Conservation (phyloP, 1,284 basidiomycete species). For the Cryptococcus sp. region DNA sequence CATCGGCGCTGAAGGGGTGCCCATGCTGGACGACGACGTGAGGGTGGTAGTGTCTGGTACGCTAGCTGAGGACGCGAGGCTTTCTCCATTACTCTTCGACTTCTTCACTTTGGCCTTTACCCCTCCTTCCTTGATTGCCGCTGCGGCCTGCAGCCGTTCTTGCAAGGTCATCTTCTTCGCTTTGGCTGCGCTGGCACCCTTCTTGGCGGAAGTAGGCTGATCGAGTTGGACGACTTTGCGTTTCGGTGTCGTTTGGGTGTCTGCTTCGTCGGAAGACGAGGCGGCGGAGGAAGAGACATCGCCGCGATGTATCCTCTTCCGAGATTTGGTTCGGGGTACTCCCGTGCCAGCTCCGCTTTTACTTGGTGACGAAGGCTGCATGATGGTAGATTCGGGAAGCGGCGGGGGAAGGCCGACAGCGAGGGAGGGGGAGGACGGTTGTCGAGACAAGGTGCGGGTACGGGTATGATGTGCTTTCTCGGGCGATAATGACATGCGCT, state of each 20-base stretch:
- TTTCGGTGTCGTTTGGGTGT: conserved; percentile 26
- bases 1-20: conserved; percentile 11
- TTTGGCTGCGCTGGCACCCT: conserved; percentile 12
- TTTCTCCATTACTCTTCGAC: conserved; percentile 26
- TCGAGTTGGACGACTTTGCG: conserved; percentile 27
- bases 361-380: conserved; percentile 25
- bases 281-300: conserved; percentile 40
- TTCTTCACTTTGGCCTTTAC: conserved; percentile 30
- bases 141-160: conserved; percentile 28
- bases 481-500: conserved; percentile 16
- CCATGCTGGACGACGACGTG: neutral
- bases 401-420: conserved; percentile 37
- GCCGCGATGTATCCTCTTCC: conserved; percentile 30
- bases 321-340: conserved; percentile 18
- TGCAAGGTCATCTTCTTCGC: conserved; percentile 32
- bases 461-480: conserved; percentile 23
- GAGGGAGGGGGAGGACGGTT: conserved; percentile 37
- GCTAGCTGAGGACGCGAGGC: conserved; percentile 20
- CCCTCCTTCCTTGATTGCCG: conserved; percentile 1
- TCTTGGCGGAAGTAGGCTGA: conserved; percentile 11
- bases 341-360: conserved; percentile 2
- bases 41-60: neutral
- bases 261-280: conserved; percentile 24
- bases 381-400: conserved; percentile 30
- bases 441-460: conserved; percentile 26